Evolutionary conservation across 106 monocot genomes (phyloP).

Genomic region (Acorus calamus): DNA sequence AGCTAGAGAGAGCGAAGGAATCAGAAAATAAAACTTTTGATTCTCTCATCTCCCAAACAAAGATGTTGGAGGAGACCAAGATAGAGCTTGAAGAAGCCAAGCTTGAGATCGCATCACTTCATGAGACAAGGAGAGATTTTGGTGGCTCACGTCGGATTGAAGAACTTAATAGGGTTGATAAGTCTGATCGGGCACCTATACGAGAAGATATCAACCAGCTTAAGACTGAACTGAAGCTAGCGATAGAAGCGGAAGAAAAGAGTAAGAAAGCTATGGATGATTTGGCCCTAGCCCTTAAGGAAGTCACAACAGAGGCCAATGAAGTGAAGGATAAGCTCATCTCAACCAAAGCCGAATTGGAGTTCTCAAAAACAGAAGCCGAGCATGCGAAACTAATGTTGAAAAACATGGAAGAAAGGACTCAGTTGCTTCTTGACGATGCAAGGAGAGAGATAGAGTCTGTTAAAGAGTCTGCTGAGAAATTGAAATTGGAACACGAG

Average conservation of each 20-base stretch:
- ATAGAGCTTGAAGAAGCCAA: constrained; percentile 74
- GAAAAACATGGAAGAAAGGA: constrained; percentile 30
- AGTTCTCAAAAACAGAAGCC: constrained; percentile 16
- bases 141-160: too few relatives aligned
- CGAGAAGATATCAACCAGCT: constrained; percentile 21
- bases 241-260: constrained; percentile 48
- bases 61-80: constrained; percentile 66
- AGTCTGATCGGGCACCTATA: neutral
- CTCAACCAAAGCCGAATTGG: constrained; percentile 20
- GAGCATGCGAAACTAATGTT: constrained; percentile 13
- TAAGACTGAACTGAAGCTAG: constrained; percentile 31
- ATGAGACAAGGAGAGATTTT: constrained; percentile 21
- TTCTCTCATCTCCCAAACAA: constrained; percentile 62
- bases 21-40: constrained; percentile 75
- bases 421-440: constrained; percentile 23
- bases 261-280: constrained; percentile 80
- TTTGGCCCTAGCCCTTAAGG: constrained; percentile 50
- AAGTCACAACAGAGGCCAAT: constrained; percentile 46
- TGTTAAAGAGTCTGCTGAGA: neutral
- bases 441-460: too few relatives aligned
- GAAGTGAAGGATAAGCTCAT: constrained; percentile 24
- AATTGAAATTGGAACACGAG: constrained; percentile 44
- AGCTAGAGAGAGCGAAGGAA: constrained; percentile 59
- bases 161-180: neutral
- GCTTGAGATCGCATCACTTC: constrained; percentile 45